phyloP scores from a whole-genome alignment of 352 stramenopile species.

The Pythium guiyangense region DNA sequence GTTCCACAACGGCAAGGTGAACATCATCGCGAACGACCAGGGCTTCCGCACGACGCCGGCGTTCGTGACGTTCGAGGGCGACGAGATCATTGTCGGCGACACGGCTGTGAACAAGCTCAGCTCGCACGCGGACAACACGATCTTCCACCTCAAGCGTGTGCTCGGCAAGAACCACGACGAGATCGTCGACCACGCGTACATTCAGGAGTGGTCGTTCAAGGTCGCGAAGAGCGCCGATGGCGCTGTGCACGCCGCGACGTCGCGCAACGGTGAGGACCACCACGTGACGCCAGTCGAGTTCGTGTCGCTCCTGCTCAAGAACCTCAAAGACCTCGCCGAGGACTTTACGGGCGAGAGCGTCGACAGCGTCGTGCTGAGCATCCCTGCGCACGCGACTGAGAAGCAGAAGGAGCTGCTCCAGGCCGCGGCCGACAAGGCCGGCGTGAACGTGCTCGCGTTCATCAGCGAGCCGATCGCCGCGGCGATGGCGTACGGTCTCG shows the following conservation, averaged over 20 bases:
- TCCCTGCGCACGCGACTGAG: constrained; percentile 66
- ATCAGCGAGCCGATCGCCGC: constrained; percentile 98
- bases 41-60: constrained; percentile 97
- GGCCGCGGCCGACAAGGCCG: constrained; percentile 84
- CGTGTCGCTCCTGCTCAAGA: constrained; percentile 70
- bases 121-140: constrained; percentile 88
- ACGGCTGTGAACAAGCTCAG: constrained; percentile 95
- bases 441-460: constrained; percentile 94
- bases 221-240: constrained; percentile 70
- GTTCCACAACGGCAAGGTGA: constrained; percentile 96
- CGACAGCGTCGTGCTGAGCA: constrained; percentile 71
- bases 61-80: constrained; percentile 96
- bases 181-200: constrained; percentile 74
- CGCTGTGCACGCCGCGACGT: constrained; percentile 54
- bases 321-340: constrained; percentile 80
- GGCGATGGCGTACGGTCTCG: constrained; percentile 98
- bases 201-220: constrained; percentile 94
- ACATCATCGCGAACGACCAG: constrained; percentile 97
- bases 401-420: constrained; percentile 75
- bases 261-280: constrained; percentile 67
- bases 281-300: constrained; percentile 76
- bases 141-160: constrained; percentile 88
- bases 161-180: constrained; percentile 81
- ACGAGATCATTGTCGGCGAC: constrained; percentile 96
- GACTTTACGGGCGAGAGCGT: constrained; percentile 85